Percentiles rank a stretch among this genome's conserved stretches.
Conservation (phyloP, 2,329 filamentous ascomycete genomes). For the Sclerotinia borealis region DNA sequence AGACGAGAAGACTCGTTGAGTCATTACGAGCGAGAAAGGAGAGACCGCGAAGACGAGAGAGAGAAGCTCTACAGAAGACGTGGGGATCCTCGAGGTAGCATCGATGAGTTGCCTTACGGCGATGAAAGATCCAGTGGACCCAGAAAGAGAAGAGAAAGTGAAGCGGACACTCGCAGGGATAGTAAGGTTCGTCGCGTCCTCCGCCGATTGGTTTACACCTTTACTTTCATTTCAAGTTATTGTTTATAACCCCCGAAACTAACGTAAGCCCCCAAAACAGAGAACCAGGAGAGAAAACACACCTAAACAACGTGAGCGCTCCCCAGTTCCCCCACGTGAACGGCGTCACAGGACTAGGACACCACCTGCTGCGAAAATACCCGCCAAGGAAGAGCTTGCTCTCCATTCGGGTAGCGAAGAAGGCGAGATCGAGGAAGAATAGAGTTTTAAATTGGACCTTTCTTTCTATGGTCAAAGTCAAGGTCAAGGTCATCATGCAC, state of each 20-base stretch:
- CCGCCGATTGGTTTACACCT: not conserved
- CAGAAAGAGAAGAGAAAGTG: conserved; percentile 74
- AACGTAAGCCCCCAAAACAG: conserved; percentile 34
- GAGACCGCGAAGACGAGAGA: conserved; percentile 83
- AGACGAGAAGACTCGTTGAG: conserved; percentile 56
- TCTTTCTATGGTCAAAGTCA: not conserved
- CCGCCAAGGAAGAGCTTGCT: conserved; percentile 41
- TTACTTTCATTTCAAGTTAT: not conserved
- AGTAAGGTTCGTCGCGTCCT: conserved; percentile 42
- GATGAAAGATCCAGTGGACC: conserved; percentile 60
- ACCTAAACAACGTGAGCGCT: conserved; percentile 47
- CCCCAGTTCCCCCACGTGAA: conserved; percentile 48
- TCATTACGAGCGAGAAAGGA: conserved; percentile 78
- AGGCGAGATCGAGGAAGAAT: conserved; percentile 90
- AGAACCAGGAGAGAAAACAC: conserved; percentile 53
- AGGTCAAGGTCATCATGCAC: not conserved
- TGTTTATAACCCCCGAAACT: conserved; percentile 1
- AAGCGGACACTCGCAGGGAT: conserved; percentile 60
- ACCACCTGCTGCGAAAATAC: conserved; percentile 36
- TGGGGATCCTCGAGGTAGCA: conserved; percentile 65
- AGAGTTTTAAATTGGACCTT: conserved; percentile 6
- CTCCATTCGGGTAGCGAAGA: conserved; percentile 80
- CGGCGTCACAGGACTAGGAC: conserved; percentile 51
- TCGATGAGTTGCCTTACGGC: conserved; percentile 88
- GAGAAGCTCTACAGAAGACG: conserved; percentile 84